Conservation (phyloP, 805 yeast genomes). For the Spathaspora girioi region DNA sequence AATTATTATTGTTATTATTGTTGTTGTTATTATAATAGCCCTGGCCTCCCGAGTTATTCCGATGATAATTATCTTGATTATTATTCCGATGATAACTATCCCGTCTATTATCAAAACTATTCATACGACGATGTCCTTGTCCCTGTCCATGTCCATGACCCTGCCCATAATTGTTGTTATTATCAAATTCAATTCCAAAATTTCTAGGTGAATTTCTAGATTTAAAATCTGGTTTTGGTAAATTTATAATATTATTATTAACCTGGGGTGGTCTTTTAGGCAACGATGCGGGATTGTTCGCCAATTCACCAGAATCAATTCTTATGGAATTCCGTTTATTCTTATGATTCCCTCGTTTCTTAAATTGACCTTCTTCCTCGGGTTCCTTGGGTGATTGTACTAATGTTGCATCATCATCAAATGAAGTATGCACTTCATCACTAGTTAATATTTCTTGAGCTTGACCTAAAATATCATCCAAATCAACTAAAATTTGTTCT, state of each 20-base stretch:
- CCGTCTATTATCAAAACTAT: neutral
- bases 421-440: slow-evolving; percentile 15
- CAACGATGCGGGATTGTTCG: neutral
- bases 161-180: neutral
- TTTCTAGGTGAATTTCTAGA: neutral
- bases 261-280: slow-evolving; percentile 7
- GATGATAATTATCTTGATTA: neutral
- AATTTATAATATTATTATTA: slow-evolving; percentile 7
- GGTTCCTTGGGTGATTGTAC: neutral
- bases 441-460: slow-evolving; percentile 26
- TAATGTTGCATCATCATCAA: slow-evolving; percentile 28
- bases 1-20: slow-evolving; percentile 7
- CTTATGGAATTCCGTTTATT: slow-evolving; percentile 32
- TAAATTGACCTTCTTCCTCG: slow-evolving; percentile 3
- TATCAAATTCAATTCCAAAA: neutral
- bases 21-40: slow-evolving; percentile 6
- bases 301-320: slow-evolving; percentile 13
- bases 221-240: slow-evolving; percentile 3
- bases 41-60: neutral
- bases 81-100: neutral
- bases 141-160: no score
- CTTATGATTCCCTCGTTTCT: slow-evolving; percentile 20
- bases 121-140: slow-evolving; percentile 2
- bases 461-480: slow-evolving; percentile 32
- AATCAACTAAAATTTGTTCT: slow-evolving; percentile 26